Evolutionary conservation across 176 grass and related monocot species (phyloP), one percentile per base, ranked within the genome.

Genomic region (Carex kokanica): DNA sequence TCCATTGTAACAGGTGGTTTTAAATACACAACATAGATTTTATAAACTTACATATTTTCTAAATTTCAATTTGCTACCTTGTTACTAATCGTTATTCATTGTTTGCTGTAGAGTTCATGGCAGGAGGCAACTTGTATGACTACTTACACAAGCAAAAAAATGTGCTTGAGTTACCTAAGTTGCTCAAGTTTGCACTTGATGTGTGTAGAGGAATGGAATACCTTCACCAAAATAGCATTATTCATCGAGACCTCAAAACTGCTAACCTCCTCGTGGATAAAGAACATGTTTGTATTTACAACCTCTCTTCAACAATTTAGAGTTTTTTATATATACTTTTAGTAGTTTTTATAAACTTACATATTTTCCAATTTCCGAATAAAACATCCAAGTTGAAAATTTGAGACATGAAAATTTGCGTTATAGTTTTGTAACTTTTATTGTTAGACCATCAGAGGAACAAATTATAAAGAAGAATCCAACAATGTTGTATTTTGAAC

Each of bases 221-320:
- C 86, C 94, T 99, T 85, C 97, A 99, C 78, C 83, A 92, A 83
- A 99, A 87, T 72, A 89, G 84, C 70, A 96, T 99, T 81, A 90
- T 99, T 80, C 97, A 99, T 90, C 92, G 97, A 83, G 97, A 96
- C 73, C 87, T 99, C 57, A 99, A 99, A 91, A 95, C 93, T 83
- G 97, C 97, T 34, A 99, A 99, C 81, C 89, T 99, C 74, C 88
- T 99, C 64, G 92, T 99, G 86, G 97, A 96, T 87, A 93, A 95
- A 84, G 91, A 96, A 87, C 81, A 88, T 67, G 97, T 99, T 86
- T 82, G 92, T 87, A 75, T 60, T 64, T 56, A 18, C 16, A 52
- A 20, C 64, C 45, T 78, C 24, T 56, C 24, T 78, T 78, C 32
- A 14, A 14, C 14, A 60, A 49, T 45, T 60, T 21, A 9, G 49